These are phyloP conservation scores for Xerophyta viscosa DNA, from an alignment of 106 monocot genomes.

Conservation along the genomic window DNA sequence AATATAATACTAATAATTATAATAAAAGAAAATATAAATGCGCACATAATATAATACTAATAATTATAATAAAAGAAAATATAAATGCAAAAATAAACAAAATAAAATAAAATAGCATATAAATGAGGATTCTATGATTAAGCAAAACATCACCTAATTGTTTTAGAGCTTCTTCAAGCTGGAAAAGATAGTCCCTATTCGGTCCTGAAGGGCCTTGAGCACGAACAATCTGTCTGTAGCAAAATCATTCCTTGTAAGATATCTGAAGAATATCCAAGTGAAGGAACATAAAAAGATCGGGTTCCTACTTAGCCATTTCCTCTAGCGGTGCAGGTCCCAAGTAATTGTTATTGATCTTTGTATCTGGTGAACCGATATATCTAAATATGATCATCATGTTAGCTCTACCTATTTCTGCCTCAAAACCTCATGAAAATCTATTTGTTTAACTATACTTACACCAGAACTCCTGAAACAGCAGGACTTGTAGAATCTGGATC, in stretches of 20 bases:
- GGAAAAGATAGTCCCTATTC: constrained; percentile 90
- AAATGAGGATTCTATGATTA: too few species aligned
- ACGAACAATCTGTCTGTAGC: constrained; percentile 62
- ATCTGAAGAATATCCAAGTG: too few species aligned
- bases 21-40: too few species aligned
- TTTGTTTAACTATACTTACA: too few species aligned
- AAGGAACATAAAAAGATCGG: background rate
- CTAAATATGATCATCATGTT: constrained; percentile 15
- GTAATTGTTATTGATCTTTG: constrained; percentile 56
- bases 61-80: too few species aligned
- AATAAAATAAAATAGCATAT: too few species aligned
- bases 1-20: too few species aligned
- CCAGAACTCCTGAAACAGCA: constrained; percentile 48
- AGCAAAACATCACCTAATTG: too few species aligned
- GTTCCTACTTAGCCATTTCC: constrained; percentile 77
- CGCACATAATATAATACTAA: too few species aligned
- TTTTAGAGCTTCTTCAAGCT: constrained; percentile 58
- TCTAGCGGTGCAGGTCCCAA: constrained; percentile 88
- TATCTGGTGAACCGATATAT: constrained; percentile 81
- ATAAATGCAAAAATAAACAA: too few species aligned
- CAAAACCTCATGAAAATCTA: too few species aligned
- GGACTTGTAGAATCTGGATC: constrained; percentile 46
- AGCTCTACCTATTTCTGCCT: background rate
- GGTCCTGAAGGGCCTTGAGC: constrained; percentile 91
- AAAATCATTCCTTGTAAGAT: background rate